Evolutionary conservation across 2,329 filamentous ascomycete species (phyloP).

Genomic region (Arthrinium phaeospermum): DNA sequence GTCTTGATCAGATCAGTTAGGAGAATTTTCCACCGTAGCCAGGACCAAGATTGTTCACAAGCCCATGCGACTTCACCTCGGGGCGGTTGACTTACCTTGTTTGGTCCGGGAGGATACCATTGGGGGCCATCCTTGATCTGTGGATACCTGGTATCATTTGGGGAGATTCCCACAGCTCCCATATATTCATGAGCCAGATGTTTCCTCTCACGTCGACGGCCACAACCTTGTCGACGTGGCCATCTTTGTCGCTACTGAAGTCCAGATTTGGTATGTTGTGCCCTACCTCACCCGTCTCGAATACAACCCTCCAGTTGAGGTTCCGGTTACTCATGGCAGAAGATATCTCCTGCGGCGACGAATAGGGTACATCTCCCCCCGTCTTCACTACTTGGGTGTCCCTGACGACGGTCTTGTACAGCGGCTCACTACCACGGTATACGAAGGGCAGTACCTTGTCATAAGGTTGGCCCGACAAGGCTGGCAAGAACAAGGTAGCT

Average conservation of each 20-base stretch:
- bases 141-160: constrained; percentile 12
- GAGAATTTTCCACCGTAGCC: constrained; percentile 20
- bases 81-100: constrained; percentile 31
- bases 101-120: not conserved
- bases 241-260: constrained; percentile 53
- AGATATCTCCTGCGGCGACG: constrained; percentile 36
- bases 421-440: constrained; percentile 20
- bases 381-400: constrained; percentile 14
- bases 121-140: not conserved
- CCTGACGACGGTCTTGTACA: constrained; percentile 6
- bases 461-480: constrained; percentile 21
- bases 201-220: constrained; percentile 57
- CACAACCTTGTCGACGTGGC: constrained; percentile 55
- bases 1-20: constrained; percentile 30
- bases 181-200: constrained; percentile 59
- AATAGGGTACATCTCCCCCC: constrained; percentile 23
- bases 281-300: constrained; percentile 45
- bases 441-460: constrained; percentile 11
- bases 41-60: constrained; percentile 34
- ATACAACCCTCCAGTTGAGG: constrained; percentile 56
- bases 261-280: constrained; percentile 60
- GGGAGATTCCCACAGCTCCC: constrained; percentile 41
- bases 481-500: constrained; percentile 42
- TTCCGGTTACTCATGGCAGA: constrained; percentile 45
- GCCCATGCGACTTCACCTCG: not conserved